Base-by-base conservation (phyloP, 2,329 filamentous ascomycete genomes). In the Fusarium sp. region DNA sequence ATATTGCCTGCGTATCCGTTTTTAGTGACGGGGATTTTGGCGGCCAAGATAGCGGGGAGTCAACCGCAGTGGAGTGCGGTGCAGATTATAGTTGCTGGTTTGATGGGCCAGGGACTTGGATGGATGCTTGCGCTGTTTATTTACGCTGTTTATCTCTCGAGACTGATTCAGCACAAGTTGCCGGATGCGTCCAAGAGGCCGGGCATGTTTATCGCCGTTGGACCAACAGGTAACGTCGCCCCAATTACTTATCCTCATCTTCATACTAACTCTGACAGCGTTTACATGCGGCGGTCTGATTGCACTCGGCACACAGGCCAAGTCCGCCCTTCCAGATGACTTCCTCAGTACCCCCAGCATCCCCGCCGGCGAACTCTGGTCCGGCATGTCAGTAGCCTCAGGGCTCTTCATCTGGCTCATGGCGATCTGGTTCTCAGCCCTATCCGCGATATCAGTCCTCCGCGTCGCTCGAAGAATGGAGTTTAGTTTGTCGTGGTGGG, bases 51-150 rank as follows among this genome's bases (percentile, higher is more conserved):
- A 1, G 67, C 67, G 7, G 58, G 67, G 0, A 48, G 44, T 20
- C 67, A 70, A 18, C 67, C 67, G 38, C 44, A 59, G 17, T 65
- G 45, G 66, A 70, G 66, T 32, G 67, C 66, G 3, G 14, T 59
- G 8, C 67, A 70, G 30, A 70, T 70, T 1, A 66, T 70, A 6
- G n/a, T 70, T 14, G 67, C 67, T 1, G 67, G 67, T 7, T 54
- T 70, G 11, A 70, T 70, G 67, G 67, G 67, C 0, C 67, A 70
- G 13, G 67, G 67, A 6, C 52, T 70, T 15, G 67, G 67, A 0
- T 70, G 67, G 67, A 70, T 70, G 67, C 66, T 70, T 30, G 66
- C 67, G 4, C 59, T 70, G 4, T 70, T 70, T 6, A 70, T 70
- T 11, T 70, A 70, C 6, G 66, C 66, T 7, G 67, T 70, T 10